Percentiles rank a stretch among this genome's conserved stretches.
Evolutionary conservation across 2,329 filamentous ascomycete genomes (phyloP).

Genomic region (Exophiala calicioides): DNA sequence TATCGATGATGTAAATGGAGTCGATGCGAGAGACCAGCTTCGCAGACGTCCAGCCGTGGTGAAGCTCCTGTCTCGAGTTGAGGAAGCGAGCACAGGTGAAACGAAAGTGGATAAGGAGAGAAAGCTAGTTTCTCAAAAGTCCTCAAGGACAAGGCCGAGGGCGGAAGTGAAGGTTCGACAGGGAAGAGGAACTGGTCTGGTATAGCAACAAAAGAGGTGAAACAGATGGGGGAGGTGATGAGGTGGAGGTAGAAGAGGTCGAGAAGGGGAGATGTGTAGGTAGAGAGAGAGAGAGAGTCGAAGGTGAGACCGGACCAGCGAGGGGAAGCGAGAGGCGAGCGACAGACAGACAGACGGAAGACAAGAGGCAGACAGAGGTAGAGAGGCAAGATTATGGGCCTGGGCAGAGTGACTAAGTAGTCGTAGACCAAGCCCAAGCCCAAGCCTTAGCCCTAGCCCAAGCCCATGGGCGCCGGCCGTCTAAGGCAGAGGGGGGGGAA

Average conservation of each 20-base stretch:
- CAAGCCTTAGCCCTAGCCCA: no score
- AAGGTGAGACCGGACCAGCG: slow-evolving; percentile 19
- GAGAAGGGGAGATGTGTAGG: slow-evolving; percentile 18
- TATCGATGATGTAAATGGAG: slow-evolving; percentile 30
- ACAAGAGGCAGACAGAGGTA: slow-evolving; percentile 1
- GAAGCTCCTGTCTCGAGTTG: slow-evolving; percentile 30
- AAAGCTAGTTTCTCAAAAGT: slow-evolving; percentile 31
- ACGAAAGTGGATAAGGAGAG: slow-evolving; percentile 34
- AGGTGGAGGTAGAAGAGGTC: slow-evolving; percentile 11
- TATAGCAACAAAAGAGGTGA: slow-evolving; percentile 27
- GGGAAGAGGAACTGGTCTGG: slow-evolving; percentile 17
- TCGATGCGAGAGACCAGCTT: slow-evolving; percentile 32
- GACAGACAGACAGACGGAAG: slow-evolving; percentile 15
- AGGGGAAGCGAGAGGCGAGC: slow-evolving; percentile 23
- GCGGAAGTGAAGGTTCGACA: slow-evolving; percentile 26
- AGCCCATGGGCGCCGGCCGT: not conserved
- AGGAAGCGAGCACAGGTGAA: slow-evolving; percentile 31
- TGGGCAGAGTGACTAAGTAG: slow-evolving; percentile 1
- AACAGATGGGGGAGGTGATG: slow-evolving; percentile 22
- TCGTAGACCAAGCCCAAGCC: slow-evolving; percentile 16
- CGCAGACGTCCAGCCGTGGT: slow-evolving; percentile 32
- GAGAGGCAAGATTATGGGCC: slow-evolving; percentile 2
- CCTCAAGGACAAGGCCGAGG: slow-evolving; percentile 23
- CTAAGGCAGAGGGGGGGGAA: slow-evolving; percentile 5
- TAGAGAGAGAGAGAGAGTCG: slow-evolving; percentile 6